Base-by-base conservation (phyloP, 2,329 filamentous ascomycete species). In the Zymoseptoria crescenta region DNA sequence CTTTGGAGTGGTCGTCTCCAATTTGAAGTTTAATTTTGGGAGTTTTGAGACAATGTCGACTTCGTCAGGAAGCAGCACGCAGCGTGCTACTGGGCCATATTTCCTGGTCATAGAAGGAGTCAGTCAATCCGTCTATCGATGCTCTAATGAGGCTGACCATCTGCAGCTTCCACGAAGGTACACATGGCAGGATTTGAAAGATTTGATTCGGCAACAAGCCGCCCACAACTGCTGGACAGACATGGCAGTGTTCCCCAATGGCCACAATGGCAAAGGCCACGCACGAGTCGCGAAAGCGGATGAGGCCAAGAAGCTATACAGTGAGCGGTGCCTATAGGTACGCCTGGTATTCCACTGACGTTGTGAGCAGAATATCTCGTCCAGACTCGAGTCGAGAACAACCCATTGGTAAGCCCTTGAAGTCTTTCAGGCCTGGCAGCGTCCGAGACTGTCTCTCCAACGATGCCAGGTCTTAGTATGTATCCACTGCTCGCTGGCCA, bases 121-220 rank as follows among this genome's bases (percentile, higher is more conserved):
- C 49, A 49, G 65, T 54, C 2, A 20, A 10, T 24, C 19, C n/a
- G n/a, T 10, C 45, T 29, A 9, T 19, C 13, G 4, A 45, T 21
- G 13, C 41, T 16, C 19, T 21, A 8, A 8, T 27, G 50, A 50
- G n/a, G 55, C 61, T 60, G 53, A 61, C 29, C 1, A 2, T 16
- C 20, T 56, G 8, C 27, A 71, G 70, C 63, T 72, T 27, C 69
- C 68, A 30, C 52, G 49, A 29, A 54, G 57, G 29, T 71, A 67
- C 60, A 70, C 68, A 41, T 72, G 70, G 70, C 68, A 71, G 55
- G 64, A 70, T 53, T 55, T 71, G 27, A 72, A 72, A 56, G 70
- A 72, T 57, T 59, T 71, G 10, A 65, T 71, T 20, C 67, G 65
- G 28, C 49, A 48, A 35, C 56, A 64, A 51, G 69, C 68, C 19